These are phyloP conservation scores for Veloboletus limbatus DNA, from an alignment of 1,284 basidiomycete genomes.

Conservation along the genomic window DNA sequence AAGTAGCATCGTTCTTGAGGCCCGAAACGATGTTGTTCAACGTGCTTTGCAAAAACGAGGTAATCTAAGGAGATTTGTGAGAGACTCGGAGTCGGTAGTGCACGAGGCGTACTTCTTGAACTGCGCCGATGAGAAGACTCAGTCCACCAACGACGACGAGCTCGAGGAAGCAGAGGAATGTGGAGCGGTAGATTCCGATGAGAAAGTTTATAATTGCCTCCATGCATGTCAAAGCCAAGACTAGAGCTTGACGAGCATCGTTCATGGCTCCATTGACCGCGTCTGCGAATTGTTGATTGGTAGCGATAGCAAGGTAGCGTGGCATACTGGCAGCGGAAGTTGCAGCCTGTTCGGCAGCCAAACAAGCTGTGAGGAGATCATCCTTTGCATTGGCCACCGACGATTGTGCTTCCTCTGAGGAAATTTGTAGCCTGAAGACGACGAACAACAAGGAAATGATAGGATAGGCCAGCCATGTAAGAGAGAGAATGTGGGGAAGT, in stretches of 20 bases:
- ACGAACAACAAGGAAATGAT: slow-evolving; percentile 86
- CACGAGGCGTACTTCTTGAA: slow-evolving; percentile 62
- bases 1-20: slow-evolving; percentile 70
- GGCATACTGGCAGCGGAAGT: slow-evolving; percentile 83
- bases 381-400: slow-evolving; percentile 68
- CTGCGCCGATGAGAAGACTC: slow-evolving; percentile 76
- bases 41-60: slow-evolving; percentile 60
- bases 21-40: slow-evolving; percentile 57
- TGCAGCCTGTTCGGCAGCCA: slow-evolving; percentile 80
- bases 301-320: slow-evolving; percentile 79
- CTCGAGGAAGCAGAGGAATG: slow-evolving; percentile 91
- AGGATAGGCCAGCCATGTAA: slow-evolving; percentile 83
- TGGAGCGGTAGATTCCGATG: slow-evolving; percentile 87
- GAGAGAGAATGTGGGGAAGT: slow-evolving; percentile 76
- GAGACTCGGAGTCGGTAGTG: slow-evolving; percentile 1
- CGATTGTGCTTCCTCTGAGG: slow-evolving; percentile 66
- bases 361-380: slow-evolving; percentile 75
- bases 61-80: slow-evolving; percentile 52
- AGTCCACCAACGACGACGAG: slow-evolving; percentile 83
- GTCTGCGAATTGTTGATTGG: slow-evolving; percentile 76
- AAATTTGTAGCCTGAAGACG: slow-evolving; percentile 75
- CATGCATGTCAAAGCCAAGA: slow-evolving; percentile 76
- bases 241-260: slow-evolving; percentile 69
- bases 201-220: slow-evolving; percentile 89
- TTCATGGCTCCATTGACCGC: slow-evolving; percentile 78